Evolutionary conservation across 1,284 basidiomycete species (phyloP).

Genomic region (Cystobasidium pallidum): DNA sequence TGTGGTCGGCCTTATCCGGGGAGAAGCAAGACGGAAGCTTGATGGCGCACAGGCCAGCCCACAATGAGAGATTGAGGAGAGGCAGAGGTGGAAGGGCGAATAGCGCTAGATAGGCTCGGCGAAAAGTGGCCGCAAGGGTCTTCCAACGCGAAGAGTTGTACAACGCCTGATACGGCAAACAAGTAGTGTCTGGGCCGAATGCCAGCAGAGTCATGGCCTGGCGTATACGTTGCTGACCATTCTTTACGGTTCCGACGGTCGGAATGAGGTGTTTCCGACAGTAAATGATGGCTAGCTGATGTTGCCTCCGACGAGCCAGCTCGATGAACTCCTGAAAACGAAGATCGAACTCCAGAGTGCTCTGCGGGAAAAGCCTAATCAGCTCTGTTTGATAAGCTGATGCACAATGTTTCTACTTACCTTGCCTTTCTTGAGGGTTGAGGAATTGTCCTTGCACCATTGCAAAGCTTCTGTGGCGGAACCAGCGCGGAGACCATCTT

Average conservation of each 20-base stretch:
- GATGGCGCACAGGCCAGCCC: conserved; percentile 82
- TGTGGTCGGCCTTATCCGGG: conserved; percentile 62
- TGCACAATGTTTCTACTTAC: conserved; percentile 59
- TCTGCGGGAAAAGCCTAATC: conserved; percentile 61
- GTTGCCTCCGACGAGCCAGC: conserved; percentile 71
- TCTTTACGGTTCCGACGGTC: conserved; percentile 60
- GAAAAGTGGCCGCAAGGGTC: conserved; percentile 73
- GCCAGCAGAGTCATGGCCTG: conserved; percentile 77
- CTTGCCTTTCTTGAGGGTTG: conserved; percentile 85
- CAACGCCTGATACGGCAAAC: conserved; percentile 65
- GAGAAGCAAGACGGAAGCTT: conserved; percentile 72
- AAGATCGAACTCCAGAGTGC: conserved; percentile 91
- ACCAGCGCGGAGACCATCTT: conserved; percentile 69
- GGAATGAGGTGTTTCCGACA: conserved; percentile 74
- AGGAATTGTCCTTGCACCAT: conserved; percentile 97
- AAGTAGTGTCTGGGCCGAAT: conserved; percentile 68
- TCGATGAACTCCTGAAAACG: conserved; percentile 96
- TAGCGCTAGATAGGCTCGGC: conserved; percentile 78
- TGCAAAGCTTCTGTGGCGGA: conserved; percentile 85
- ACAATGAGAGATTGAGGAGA: conserved; percentile 79
- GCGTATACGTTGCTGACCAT: conserved; percentile 73
- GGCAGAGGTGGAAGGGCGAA: conserved; percentile 85
- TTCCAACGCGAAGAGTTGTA: conserved; percentile 80
- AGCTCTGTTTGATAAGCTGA: neutral
- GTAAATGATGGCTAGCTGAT: conserved; percentile 79